These are phyloP conservation scores for Raddia guianensis DNA, from an alignment of 176 grass and related monocot genomes.

Conservation along the genomic window DNA sequence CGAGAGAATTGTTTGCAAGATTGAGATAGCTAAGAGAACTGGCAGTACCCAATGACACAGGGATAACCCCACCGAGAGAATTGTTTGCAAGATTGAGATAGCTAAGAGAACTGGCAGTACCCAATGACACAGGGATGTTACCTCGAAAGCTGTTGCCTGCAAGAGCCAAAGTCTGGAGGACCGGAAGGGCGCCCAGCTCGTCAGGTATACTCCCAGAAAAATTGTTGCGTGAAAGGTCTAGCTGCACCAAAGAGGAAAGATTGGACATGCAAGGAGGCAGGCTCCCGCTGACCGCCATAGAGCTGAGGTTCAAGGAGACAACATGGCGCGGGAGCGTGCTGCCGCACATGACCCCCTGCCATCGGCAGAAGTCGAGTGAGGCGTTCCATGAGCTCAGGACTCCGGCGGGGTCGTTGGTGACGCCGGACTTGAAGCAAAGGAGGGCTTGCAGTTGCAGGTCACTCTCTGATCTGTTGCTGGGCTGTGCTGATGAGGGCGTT, in stretches of 20 bases:
- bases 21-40: neutral
- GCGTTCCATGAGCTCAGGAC: constrained; percentile 34
- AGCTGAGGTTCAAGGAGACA: constrained; percentile 37
- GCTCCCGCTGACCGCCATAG: constrained; percentile 8
- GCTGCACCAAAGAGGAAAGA: constrained; percentile 27
- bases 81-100: constrained; percentile 30
- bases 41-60: constrained; percentile 1
- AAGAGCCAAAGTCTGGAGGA: constrained; percentile 27
- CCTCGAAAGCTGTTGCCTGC: neutral
- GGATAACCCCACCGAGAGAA: constrained; percentile 26
- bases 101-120: neutral
- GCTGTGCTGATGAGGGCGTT: constrained; percentile 24
- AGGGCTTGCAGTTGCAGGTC: constrained; percentile 43
- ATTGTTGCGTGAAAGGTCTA: constrained; percentile 36
- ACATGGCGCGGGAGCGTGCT: constrained; percentile 11
- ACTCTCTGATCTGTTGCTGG: constrained; percentile 8
- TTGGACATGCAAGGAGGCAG: constrained; percentile 26
- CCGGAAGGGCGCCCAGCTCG: neutral
- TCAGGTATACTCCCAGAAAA: constrained; percentile 45
- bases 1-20: constrained; percentile 27
- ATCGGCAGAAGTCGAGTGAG: constrained; percentile 41
- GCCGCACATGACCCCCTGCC: constrained; percentile 51
- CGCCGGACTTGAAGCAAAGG: constrained; percentile 51
- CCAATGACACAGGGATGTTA: constrained; percentile 37
- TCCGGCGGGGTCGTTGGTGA: neutral